Conservation (phyloP, 768 basidiomycete species). For the Tylopilus felleus region DNA sequence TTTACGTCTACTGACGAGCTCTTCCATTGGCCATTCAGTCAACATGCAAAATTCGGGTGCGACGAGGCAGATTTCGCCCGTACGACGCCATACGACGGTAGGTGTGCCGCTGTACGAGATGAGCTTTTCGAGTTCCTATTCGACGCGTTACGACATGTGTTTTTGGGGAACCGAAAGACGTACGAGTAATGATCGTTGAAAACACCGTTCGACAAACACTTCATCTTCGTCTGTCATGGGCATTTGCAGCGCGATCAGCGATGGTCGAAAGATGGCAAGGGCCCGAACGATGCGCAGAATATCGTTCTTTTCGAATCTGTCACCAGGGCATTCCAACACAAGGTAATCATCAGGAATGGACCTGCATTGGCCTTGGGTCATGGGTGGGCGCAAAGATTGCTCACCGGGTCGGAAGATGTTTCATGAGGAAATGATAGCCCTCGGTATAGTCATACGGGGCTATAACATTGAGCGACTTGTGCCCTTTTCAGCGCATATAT, state of each 20-base stretch:
- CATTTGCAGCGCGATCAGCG: constrained; percentile 97
- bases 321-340: constrained; percentile 28
- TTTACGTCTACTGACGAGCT: constrained; percentile 59
- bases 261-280: constrained; percentile 93
- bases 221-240: constrained; percentile 95
- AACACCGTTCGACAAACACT: constrained; percentile 92
- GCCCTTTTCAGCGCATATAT: constrained; percentile 51
- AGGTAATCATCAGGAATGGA: constrained; percentile 36
- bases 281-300: constrained; percentile 92
- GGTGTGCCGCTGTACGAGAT: constrained; percentile 97
- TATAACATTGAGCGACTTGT: constrained; percentile 57
- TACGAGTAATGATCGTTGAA: constrained; percentile 89
- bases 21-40: constrained; percentile 86
- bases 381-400: constrained; percentile 39
- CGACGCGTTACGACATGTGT: constrained; percentile 1
- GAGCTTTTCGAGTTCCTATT: constrained; percentile 91
- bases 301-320: constrained; percentile 94
- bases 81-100: constrained; percentile 96
- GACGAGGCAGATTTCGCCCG: constrained; percentile 96
- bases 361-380: constrained; percentile 40
- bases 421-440: constrained; percentile 96
- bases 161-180: constrained; percentile 19
- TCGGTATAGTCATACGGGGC: constrained; percentile 93
- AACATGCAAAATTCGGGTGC: constrained; percentile 95
- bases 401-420: constrained; percentile 80